Percentiles rank a stretch among this genome's conserved stretches.
phyloP scores from a whole-genome alignment of 495 filamentous ascomycete species.

The Tuber melanosporum region DNA sequence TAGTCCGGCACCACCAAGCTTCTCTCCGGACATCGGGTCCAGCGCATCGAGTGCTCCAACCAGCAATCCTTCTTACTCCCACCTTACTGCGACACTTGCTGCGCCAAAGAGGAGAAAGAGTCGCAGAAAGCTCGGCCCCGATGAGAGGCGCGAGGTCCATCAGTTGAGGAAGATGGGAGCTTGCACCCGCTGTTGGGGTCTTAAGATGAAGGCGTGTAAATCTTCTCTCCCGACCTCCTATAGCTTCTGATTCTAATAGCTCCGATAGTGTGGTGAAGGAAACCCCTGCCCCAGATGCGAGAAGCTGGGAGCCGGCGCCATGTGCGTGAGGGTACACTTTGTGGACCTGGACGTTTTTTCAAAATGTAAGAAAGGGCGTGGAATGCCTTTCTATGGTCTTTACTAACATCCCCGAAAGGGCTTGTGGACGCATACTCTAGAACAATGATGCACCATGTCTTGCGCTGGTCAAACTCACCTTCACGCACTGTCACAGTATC shows the following conservation, averaged over 20 bases:
- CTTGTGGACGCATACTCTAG: constrained; percentile 40
- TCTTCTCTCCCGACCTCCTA: neutral
- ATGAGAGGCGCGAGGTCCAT: constrained; percentile 40
- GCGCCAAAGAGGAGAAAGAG: constrained; percentile 36
- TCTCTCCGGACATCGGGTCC: constrained; percentile 26
- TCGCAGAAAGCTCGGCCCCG: constrained; percentile 39
- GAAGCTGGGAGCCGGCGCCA: constrained; percentile 36
- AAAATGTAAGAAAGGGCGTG: constrained; percentile 29
- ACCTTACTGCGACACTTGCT: constrained; percentile 35
- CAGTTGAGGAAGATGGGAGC: constrained; percentile 42
- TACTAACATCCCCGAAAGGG: constrained; percentile 16
- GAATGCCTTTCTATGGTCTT: constrained; percentile 2
- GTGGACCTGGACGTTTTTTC: constrained; percentile 42
- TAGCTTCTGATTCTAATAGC: constrained; percentile 10
- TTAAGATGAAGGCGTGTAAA: constrained; percentile 41
- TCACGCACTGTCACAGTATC: constrained; percentile 33
- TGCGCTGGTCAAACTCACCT: constrained; percentile 33
- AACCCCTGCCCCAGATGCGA: constrained; percentile 42
- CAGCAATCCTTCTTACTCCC: constrained; percentile 23
- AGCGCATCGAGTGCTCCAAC: constrained; percentile 24
- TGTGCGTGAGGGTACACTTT: constrained; percentile 41
- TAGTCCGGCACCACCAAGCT: constrained; percentile 29
- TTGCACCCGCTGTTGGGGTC: constrained; percentile 41
- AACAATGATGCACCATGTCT: constrained; percentile 42
- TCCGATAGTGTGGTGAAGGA: constrained; percentile 36